Evolutionary conservation across 2,329 filamentous ascomycete species (phyloP).

Genomic region (Diaporthe vexans): DNA sequence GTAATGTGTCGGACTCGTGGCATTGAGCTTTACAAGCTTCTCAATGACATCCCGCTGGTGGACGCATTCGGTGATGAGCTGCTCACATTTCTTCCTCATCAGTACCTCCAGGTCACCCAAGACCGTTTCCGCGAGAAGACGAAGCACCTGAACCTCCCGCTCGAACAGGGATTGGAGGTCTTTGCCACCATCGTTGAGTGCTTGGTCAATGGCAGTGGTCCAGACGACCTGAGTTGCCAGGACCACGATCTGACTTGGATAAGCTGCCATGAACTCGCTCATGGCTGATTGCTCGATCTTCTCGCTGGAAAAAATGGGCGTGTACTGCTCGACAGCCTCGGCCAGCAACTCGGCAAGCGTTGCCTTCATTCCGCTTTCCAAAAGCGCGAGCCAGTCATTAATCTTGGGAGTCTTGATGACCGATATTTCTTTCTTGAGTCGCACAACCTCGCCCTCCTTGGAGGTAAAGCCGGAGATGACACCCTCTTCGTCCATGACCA

Average conservation of each 20-base stretch:
- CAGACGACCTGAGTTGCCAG: constrained; percentile 94
- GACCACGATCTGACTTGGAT: constrained; percentile 95
- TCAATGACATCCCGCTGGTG: constrained; percentile 96
- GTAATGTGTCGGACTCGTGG: constrained; percentile 83
- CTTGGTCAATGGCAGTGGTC: constrained; percentile 88
- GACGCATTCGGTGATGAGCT: constrained; percentile 98
- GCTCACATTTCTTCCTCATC: constrained; percentile 95
- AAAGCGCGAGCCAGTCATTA: constrained; percentile 97
- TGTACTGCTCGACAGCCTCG: constrained; percentile 88
- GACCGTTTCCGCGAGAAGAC: constrained; percentile 88
- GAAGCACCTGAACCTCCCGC: constrained; percentile 86
- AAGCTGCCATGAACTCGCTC: constrained; percentile 84
- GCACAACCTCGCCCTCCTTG: constrained; percentile 92
- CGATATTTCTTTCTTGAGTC: constrained; percentile 90
- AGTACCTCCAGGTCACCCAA: constrained; percentile 90
- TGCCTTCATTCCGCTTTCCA: constrained; percentile 94
- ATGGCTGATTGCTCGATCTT: constrained; percentile 79
- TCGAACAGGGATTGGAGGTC: constrained; percentile 80
- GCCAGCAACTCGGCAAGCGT: constrained; percentile 91
- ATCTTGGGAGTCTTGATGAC: constrained; percentile 94
- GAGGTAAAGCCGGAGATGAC: constrained; percentile 94
- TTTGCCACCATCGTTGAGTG: constrained; percentile 79
- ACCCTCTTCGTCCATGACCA: constrained; percentile 91
- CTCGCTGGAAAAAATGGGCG: constrained; percentile 80
- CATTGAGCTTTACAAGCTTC: constrained; percentile 83